phyloP scores from a whole-genome alignment of 148 eudicot species.

The Polygonum aviculare region DNA sequence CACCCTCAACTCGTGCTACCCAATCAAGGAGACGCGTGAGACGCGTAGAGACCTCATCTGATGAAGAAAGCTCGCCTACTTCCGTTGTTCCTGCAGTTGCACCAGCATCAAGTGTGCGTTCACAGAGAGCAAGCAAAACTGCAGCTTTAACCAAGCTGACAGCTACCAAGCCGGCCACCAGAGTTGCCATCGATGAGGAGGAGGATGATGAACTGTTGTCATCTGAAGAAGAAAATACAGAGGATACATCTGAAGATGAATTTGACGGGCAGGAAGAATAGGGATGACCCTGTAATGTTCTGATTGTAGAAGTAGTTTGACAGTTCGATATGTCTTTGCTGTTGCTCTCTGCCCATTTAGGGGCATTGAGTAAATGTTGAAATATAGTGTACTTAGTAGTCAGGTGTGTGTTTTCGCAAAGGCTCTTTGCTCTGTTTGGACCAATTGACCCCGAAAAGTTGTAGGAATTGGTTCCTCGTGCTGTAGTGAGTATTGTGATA shows the following conservation, averaged over 20 bases:
- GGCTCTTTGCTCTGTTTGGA: neutral
- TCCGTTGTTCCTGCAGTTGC: slow-evolving; percentile 42
- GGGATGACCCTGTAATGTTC: neutral
- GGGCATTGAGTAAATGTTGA: neutral
- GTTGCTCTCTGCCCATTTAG: neutral
- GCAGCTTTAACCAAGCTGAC: slow-evolving; percentile 74
- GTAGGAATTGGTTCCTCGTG: neutral
- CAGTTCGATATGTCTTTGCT: neutral
- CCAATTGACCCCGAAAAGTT: neutral
- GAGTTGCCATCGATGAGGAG: slow-evolving; percentile 31
- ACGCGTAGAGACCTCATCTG: slow-evolving; percentile 61
- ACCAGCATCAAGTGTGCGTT: slow-evolving; percentile 37
- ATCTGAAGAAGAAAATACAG: slow-evolving; percentile 28
- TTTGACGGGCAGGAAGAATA: slow-evolving; percentile 17
- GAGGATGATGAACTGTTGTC: slow-evolving; percentile 13
- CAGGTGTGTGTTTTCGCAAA: neutral
- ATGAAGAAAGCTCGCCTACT: slow-evolving; percentile 45
- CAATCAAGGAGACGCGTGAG: slow-evolving; percentile 48
- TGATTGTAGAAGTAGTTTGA: neutral
- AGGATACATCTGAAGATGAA: slow-evolving; percentile 56
- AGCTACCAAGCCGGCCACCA: slow-evolving; percentile 26
- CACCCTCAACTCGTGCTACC: slow-evolving; percentile 38
- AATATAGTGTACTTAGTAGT: neutral
- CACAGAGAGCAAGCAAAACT: slow-evolving; percentile 91
- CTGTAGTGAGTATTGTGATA: neutral